Evolutionary conservation across 2,329 filamentous ascomycete genomes (phyloP).

Genomic region (Magnaporthiopsis rhizophila): DNA sequence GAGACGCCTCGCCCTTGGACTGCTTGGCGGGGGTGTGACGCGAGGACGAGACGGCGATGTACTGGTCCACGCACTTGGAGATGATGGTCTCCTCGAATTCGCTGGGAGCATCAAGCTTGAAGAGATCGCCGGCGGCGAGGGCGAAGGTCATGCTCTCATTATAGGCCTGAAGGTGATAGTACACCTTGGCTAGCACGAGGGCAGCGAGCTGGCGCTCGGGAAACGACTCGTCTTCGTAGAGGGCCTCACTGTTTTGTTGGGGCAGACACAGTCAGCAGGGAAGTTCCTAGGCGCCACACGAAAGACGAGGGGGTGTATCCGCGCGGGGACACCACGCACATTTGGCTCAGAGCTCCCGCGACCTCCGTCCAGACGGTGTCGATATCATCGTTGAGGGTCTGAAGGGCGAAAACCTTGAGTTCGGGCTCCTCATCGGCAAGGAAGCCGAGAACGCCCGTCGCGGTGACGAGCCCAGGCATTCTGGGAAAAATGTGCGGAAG

Average conservation of each 20-base stretch:
- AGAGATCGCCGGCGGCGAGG: slow-evolving; percentile 86
- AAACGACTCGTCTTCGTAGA: slow-evolving; percentile 95
- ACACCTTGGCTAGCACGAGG: slow-evolving; percentile 92
- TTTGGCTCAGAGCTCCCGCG: slow-evolving; percentile 82
- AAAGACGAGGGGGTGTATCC: not conserved
- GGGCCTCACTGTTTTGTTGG: slow-evolving; percentile 64
- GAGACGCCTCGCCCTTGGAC: slow-evolving; percentile 33
- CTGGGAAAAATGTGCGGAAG: not conserved
- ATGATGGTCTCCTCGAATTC: slow-evolving; percentile 99
- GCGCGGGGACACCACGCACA: slow-evolving; percentile 48
- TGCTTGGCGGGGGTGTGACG: slow-evolving; percentile 38
- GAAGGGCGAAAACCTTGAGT: slow-evolving; percentile 88
- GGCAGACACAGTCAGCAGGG: not conserved
- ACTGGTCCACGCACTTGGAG: slow-evolving; percentile 96
- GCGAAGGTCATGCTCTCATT: slow-evolving; percentile 99
- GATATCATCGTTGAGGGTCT: slow-evolving; percentile 93
- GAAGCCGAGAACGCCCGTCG: slow-evolving; percentile 90
- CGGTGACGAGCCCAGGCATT: slow-evolving; percentile 93
- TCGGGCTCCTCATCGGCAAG: slow-evolving; percentile 90
- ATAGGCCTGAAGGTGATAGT: slow-evolving; percentile 98
- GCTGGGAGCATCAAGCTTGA: slow-evolving; percentile 82
- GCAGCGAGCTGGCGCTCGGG: slow-evolving; percentile 90
- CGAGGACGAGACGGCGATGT: slow-evolving; percentile 66
- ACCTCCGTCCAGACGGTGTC: slow-evolving; percentile 98
- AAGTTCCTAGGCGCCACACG: slow-evolving; percentile 7